Percentiles rank a stretch among this genome's conserved stretches.
Conservation (phyloP, 2,329 filamentous ascomycete genomes). For the Cladophialophora yegresii region DNA sequence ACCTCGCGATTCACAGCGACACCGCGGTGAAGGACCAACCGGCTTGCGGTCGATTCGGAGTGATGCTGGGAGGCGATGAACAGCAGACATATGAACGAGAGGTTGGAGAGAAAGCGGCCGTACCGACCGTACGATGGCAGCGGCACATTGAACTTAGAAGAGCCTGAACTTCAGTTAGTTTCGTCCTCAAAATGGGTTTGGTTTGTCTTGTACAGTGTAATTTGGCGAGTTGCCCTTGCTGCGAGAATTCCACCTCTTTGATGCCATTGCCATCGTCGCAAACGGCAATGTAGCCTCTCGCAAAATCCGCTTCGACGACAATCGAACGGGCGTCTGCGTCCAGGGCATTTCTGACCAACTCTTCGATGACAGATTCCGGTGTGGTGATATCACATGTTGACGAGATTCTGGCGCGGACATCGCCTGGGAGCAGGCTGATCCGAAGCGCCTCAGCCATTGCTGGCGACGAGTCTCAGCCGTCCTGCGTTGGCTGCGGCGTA, state of each 20-base stretch:
- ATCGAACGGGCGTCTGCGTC: slow-evolving; percentile 74
- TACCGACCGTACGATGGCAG: slow-evolving; percentile 62
- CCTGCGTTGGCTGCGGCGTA: background rate
- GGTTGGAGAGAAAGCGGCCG: slow-evolving; percentile 75
- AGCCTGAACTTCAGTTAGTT: slow-evolving; percentile 57
- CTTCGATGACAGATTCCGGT: slow-evolving; percentile 69
- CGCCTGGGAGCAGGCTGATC: slow-evolving; percentile 24
- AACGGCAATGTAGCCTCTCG: slow-evolving; percentile 72
- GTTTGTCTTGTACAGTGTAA: slow-evolving; percentile 62
- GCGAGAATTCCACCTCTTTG: slow-evolving; percentile 65
- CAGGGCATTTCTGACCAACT: slow-evolving; percentile 78
- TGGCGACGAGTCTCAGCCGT: background rate
- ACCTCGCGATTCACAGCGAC: slow-evolving; percentile 65
- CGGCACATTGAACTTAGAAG: slow-evolving; percentile 66
- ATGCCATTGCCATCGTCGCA: slow-evolving; percentile 88
- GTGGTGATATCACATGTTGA: slow-evolving; percentile 80
- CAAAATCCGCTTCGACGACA: slow-evolving; percentile 71
- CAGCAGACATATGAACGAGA: slow-evolving; percentile 74
- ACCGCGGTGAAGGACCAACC: slow-evolving; percentile 49
- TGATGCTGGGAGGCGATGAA: slow-evolving; percentile 71
- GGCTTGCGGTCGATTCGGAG: slow-evolving; percentile 32
- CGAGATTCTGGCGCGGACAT: slow-evolving; percentile 63
- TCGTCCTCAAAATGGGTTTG: background rate
- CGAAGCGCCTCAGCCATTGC: slow-evolving; percentile 12
- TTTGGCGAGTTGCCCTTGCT: slow-evolving; percentile 41